phyloP scores from a whole-genome alignment of 2,329 filamentous ascomycete genomes.

The Drechslerella dactyloides region DNA sequence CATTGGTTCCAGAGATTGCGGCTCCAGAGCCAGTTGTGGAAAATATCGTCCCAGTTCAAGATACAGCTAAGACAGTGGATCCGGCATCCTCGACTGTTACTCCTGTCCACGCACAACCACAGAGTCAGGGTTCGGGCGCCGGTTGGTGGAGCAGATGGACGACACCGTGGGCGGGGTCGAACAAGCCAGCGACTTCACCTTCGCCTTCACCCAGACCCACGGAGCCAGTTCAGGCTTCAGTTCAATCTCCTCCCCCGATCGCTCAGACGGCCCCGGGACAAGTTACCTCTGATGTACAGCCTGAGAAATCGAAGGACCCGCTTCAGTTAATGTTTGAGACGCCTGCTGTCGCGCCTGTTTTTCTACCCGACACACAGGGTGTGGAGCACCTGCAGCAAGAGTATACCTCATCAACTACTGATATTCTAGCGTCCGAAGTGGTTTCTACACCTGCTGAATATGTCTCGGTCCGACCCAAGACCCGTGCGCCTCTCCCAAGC shows the following conservation, averaged over 20 bases:
- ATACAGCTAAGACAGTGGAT: slow-evolving; percentile 1
- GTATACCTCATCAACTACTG: slow-evolving; percentile 19
- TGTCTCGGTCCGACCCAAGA: slow-evolving; percentile 19
- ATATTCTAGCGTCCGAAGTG: slow-evolving; percentile 27
- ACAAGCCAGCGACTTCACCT: slow-evolving; percentile 5
- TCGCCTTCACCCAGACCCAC: slow-evolving; percentile 8
- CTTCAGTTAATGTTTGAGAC: slow-evolving; percentile 5
- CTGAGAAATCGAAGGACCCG: slow-evolving; percentile 3
- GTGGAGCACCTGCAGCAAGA: slow-evolving; percentile 5
- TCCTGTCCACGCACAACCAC: background rate
- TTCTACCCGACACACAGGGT: slow-evolving; percentile 7
- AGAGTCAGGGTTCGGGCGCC: background rate
- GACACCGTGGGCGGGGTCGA: slow-evolving; percentile 18
- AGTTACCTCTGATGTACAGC: background rate
- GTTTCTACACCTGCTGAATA: slow-evolving; percentile 12
- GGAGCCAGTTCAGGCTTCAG: slow-evolving; percentile 2
- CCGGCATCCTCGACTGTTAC: background rate
- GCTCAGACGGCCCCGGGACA: background rate
- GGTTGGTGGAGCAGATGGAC: slow-evolving; percentile 48
- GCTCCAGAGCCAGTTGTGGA: no score
- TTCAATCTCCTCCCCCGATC: background rate
- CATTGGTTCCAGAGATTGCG: no score
- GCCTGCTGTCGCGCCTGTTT: background rate
- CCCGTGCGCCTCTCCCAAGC: slow-evolving; percentile 19
- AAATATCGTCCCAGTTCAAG: background rate